phyloP scores from a whole-genome alignment of 768 basidiomycete species.

The Butyriboletus loyo region DNA sequence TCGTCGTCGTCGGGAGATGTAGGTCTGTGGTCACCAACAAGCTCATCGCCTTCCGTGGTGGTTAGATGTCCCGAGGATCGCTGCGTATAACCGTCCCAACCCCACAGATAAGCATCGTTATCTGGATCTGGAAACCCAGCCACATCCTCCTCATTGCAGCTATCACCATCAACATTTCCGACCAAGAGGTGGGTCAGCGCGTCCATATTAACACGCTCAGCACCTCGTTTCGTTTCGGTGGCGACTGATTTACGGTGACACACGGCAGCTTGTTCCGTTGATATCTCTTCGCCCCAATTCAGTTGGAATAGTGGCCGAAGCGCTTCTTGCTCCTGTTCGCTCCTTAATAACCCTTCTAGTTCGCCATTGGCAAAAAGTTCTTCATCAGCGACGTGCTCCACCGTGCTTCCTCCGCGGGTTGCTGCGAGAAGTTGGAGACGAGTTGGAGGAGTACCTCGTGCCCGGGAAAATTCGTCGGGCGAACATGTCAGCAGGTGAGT shows the following conservation, averaged over 20 bases:
- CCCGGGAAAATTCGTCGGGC: slow-evolving; percentile 27
- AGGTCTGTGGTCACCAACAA: slow-evolving; percentile 48
- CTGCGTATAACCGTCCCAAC: slow-evolving; percentile 12
- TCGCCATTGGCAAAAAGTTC: slow-evolving; percentile 72
- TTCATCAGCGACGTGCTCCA: slow-evolving; percentile 55
- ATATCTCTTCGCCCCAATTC: slow-evolving; percentile 33
- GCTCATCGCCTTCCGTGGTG: slow-evolving; percentile 28
- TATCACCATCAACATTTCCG: slow-evolving; percentile 24
- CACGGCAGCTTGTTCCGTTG: slow-evolving; percentile 23
- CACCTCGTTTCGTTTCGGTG: slow-evolving; percentile 30
- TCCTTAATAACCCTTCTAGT: slow-evolving; percentile 57
- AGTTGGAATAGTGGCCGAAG: slow-evolving; percentile 37
- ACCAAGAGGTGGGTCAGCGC: slow-evolving; percentile 51
- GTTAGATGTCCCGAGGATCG: slow-evolving; percentile 6
- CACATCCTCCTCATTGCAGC: slow-evolving; percentile 22
- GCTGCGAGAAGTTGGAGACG: slow-evolving; percentile 64
- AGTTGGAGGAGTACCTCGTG: slow-evolving; percentile 41
- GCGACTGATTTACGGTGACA: neutral
- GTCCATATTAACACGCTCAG: slow-evolving; percentile 52
- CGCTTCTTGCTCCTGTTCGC: slow-evolving; percentile 47
- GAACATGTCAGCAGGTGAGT: slow-evolving; percentile 54
- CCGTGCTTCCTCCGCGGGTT: slow-evolving; percentile 54
- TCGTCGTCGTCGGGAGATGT: slow-evolving; percentile 31
- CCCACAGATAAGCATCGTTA: slow-evolving; percentile 13
- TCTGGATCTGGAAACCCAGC: slow-evolving; percentile 22